Base-by-base conservation (phyloP, 2,329 filamentous ascomycete species). In the Penicillium sp. region DNA sequence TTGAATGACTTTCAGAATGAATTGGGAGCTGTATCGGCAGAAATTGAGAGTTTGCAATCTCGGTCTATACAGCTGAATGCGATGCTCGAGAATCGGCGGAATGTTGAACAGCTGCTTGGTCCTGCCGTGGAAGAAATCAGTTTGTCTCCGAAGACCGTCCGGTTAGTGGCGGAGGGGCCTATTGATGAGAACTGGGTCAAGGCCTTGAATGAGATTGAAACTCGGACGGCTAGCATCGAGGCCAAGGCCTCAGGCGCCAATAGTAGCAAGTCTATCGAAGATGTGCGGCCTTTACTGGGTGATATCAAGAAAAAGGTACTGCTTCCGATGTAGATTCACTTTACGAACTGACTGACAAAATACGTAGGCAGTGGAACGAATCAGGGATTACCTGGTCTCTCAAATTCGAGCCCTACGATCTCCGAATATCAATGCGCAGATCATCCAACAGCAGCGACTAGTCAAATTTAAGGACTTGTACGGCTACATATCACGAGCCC, bases 381-480 rank as follows among this genome's bases (percentile, higher is more conserved):
- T 97, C 67, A 81, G 94, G 51, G 93, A 98, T 68, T 94, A 95
- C 63, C 78, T 98, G 33, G 93, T 98, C 12, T 81, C 87, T 13
- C 91, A 97, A 67, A 93, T 98, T 66, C 95, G 95, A 69, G 88
- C 90, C 4, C 75, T 98, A 45, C 82, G 93, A 49, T 95, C 91
- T 24, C 93, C 93, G 12, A 93, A 91, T 62, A 95, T 97, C 67
- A 97, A 98, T 67, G 89, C 91, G 3, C 93, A 98, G 66, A 85
- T 97, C 49, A 90, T 98, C 43, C 93, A 98, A 66, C 89, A 96
- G 62, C 88, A 95, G 64, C 87, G 85, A 52, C 89, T 98, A 60
- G 74, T 96, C 43, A 84, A 81, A 59, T 95, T 90, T 72, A 95
- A 88, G 66, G 89, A 95, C 31, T 73, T 96, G 0, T 98, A 84